Evolutionary conservation across 78 protist genomes (phyloP).

Genomic region (Mastigamoeba balamuthi): DNA sequence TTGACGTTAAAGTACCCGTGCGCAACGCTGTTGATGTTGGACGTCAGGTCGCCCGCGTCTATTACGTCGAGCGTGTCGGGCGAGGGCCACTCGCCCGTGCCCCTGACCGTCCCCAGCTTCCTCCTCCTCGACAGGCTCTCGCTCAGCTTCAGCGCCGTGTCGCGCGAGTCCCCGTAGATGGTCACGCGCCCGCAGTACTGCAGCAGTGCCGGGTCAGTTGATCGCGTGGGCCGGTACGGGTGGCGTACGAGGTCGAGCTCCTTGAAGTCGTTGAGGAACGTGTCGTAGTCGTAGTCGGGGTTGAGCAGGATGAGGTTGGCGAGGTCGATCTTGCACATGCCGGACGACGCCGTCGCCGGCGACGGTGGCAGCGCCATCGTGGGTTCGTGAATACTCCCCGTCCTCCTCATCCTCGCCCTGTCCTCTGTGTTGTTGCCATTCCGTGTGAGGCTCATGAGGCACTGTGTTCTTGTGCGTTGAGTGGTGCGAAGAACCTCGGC

Average conservation of each 20-base stretch:
- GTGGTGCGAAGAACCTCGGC: no score
- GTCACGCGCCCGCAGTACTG: slow-evolving; percentile 29
- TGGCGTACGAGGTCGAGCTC: slow-evolving; percentile 12
- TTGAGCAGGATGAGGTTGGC: slow-evolving; percentile 35
- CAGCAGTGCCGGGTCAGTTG: not conserved
- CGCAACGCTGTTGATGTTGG: slow-evolving; percentile 34
- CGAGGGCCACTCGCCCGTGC: no score
- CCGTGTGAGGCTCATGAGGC: no score
- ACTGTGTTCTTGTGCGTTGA: not conserved
- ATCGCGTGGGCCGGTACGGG: not conserved
- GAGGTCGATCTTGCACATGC: not conserved
- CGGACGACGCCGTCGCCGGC: no score
- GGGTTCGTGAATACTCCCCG: no score
- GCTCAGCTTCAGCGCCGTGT: slow-evolving; percentile 34
- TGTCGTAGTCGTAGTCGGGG: slow-evolving; percentile 33
- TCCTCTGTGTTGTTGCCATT: no score
- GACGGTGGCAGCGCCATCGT: no score
- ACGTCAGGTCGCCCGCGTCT: slow-evolving; percentile 35
- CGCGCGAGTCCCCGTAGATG: slow-evolving; percentile 49
- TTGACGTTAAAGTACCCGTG: slow-evolving; percentile 50
- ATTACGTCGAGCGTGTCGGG: slow-evolving; percentile 57
- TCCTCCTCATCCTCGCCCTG: no score
- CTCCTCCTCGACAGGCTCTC: slow-evolving; percentile 18
- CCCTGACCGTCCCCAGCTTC: slow-evolving; percentile 45
- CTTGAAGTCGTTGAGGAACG: slow-evolving; percentile 29